phyloP scores from a whole-genome alignment of 2,329 filamentous ascomycete genomes.

The Hymenoscyphus infarciens region DNA sequence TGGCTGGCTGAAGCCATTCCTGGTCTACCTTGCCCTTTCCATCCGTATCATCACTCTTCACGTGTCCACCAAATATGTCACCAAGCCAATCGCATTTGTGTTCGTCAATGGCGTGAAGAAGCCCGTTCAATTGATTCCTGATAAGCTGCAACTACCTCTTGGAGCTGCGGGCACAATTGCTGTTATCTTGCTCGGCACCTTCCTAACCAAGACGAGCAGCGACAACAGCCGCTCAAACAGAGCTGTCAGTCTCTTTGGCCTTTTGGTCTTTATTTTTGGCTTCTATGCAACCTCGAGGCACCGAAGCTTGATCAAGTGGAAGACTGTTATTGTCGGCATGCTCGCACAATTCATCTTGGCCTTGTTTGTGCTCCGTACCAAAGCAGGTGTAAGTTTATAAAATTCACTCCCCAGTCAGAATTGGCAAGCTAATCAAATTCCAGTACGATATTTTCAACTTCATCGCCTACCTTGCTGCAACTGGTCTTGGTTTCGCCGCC shows the following conservation, averaged over 20 bases:
- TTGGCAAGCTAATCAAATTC: neutral
- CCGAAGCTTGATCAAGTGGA: conserved; percentile 63
- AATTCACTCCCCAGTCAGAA: no score
- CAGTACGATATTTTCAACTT: conserved; percentile 86
- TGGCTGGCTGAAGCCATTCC: conserved; percentile 82
- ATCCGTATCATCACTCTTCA: conserved; percentile 73
- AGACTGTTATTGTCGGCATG: conserved; percentile 85
- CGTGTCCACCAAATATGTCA: conserved; percentile 63
- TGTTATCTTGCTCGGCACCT: conserved; percentile 74
- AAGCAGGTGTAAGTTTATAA: conserved; percentile 50
- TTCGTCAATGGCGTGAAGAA: conserved; percentile 65
- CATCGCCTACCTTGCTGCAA: conserved; percentile 69
- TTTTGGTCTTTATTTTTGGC: conserved; percentile 63
- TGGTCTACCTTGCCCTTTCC: conserved; percentile 72
- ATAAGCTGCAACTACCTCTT: conserved; percentile 58
- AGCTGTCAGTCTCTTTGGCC: conserved; percentile 74
- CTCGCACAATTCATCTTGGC: conserved; percentile 83
- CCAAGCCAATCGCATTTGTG: conserved; percentile 60
- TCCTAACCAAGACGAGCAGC: conserved; percentile 64
- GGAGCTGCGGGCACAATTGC: conserved; percentile 63
- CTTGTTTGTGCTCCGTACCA: conserved; percentile 79
- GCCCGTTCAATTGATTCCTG: conserved; percentile 60
- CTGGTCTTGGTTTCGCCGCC: conserved; percentile 71
- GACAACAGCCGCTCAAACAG: conserved; percentile 80
- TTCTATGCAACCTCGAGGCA: conserved; percentile 72